Percentiles rank a stretch among this genome's conserved stretches.
Conservation (phyloP, 495 filamentous ascomycete species). For the Tuber melanosporum region DNA sequence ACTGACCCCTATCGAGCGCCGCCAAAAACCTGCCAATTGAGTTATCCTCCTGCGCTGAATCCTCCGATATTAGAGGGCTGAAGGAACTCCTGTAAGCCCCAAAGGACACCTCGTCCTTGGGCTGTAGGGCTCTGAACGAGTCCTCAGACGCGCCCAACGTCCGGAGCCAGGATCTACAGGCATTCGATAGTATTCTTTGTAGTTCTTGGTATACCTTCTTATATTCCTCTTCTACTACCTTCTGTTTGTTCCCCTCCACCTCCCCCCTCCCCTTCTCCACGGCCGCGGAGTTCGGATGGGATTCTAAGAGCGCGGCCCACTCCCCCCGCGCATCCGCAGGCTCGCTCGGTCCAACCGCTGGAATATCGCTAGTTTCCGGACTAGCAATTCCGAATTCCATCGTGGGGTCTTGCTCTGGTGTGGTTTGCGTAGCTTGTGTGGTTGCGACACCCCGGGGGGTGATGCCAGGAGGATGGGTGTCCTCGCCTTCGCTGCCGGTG, state of each 20-base stretch:
- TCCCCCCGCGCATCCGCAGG: background rate
- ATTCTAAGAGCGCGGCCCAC: background rate
- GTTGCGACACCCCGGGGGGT: background rate
- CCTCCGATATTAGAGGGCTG: background rate
- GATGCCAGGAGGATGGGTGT: background rate
- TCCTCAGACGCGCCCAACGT: background rate
- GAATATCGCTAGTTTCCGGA: background rate
- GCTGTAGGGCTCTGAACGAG: background rate
- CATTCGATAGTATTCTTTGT: background rate
- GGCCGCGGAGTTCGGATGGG: background rate
- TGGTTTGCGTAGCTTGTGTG: background rate
- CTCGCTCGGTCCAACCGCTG: background rate
- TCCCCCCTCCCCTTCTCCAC: background rate
- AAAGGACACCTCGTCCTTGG: background rate
- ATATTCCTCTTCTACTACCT: background rate
- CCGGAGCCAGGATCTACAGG: background rate
- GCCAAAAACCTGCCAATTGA: background rate
- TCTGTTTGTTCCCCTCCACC: background rate
- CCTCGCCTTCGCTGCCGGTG: background rate
- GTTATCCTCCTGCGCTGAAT: background rate
- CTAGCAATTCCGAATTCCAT: background rate
- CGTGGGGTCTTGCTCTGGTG: background rate
- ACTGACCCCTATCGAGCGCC: background rate
- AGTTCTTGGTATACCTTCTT: background rate
- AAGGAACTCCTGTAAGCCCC: background rate